phyloP scores from a whole-genome alignment of 2,329 filamentous ascomycete genomes.

The Paecilomyces dactylethromorphus region DNA sequence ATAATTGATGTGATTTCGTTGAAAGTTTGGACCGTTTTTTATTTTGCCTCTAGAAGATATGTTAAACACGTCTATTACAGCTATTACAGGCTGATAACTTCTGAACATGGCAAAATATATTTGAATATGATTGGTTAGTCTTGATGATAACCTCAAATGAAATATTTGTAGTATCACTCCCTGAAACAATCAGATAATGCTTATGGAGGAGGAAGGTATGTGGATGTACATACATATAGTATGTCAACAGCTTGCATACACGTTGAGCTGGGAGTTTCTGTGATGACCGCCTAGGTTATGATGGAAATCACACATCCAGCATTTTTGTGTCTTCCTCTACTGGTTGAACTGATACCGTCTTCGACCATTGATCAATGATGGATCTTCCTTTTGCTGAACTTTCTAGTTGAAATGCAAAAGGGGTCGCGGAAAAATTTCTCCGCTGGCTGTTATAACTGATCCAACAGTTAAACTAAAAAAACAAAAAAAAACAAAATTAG shows the following conservation, averaged over 20 bases:
- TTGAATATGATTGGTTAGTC: too few species aligned
- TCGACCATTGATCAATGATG: neutral
- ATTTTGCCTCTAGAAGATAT: too few species aligned
- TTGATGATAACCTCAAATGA: too few species aligned
- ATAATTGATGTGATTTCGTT: too few species aligned
- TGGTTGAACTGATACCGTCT: neutral
- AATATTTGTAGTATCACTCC: too few species aligned
- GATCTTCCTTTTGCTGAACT: conserved; percentile 5
- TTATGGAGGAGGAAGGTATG: too few species aligned
- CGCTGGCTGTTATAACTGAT: conserved; percentile 27
- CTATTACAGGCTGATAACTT: too few species aligned
- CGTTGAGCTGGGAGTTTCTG: too few species aligned
- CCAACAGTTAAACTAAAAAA: conserved; percentile 32
- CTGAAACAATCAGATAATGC: too few species aligned
- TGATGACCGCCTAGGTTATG: neutral
- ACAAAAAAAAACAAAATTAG: neutral
- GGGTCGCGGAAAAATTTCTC: conserved; percentile 26
- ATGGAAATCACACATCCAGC: neutral
- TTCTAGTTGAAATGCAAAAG: conserved; percentile 20
- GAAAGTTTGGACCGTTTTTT: too few species aligned
- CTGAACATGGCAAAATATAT: too few species aligned
- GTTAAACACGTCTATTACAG: too few species aligned
- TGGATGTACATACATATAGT: neutral
- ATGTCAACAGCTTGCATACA: neutral
- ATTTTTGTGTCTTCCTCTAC: neutral